Evolutionary conservation across 78 protist species (phyloP).

Genomic region (Chrysochromulina tobinii): DNA sequence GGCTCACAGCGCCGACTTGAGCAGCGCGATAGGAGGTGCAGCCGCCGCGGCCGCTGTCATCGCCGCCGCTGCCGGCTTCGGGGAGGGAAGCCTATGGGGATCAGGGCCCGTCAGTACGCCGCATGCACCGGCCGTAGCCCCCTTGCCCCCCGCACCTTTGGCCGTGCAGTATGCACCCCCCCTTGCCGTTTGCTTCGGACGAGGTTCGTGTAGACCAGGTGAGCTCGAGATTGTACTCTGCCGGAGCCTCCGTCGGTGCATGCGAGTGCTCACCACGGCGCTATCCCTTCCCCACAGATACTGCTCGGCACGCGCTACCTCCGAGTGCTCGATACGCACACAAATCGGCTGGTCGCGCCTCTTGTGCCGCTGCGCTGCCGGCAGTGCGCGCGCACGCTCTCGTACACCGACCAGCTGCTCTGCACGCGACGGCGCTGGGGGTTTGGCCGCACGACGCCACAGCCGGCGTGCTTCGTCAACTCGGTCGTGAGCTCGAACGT

Average conservation of each 20-base stretch:
- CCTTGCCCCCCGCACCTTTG: neutral
- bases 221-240: neutral
- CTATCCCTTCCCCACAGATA: neutral
- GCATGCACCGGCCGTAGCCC: neutral
- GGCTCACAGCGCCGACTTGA: too few species aligned
- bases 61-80: too few species aligned
- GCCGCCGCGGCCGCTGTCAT: too few species aligned
- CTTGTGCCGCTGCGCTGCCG: neutral
- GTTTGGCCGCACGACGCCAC: neutral
- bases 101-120: too few species aligned
- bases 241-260: neutral
- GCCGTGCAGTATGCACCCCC: neutral
- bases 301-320: neutral
- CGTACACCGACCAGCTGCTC: constrained; percentile 14
- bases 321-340: neutral
- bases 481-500: neutral
- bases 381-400: neutral
- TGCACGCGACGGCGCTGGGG: neutral
- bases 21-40: too few species aligned
- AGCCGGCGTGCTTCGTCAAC: constrained; percentile 14
- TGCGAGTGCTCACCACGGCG: neutral
- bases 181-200: too few species aligned
- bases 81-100: too few species aligned
- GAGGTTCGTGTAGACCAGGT: too few species aligned
- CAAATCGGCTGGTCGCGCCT: neutral